Conservation (phyloP, 306 rosid genomes). For the Prinsepia uniflora region DNA sequence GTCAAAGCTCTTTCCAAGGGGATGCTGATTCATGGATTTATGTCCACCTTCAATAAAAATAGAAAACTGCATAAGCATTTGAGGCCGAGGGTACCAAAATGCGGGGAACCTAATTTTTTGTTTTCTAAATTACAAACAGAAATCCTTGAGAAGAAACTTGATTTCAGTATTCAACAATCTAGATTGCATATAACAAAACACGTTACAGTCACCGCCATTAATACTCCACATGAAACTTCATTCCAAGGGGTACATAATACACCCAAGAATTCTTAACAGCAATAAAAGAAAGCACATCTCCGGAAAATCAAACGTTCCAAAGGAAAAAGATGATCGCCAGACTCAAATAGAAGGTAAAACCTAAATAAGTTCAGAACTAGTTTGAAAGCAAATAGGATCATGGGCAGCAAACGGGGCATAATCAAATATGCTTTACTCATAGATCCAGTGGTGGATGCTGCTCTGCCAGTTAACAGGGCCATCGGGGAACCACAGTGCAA, state of each 20-base stretch:
- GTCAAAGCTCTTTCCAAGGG: background rate
- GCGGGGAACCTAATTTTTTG: too few species aligned
- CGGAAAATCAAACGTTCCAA: background rate
- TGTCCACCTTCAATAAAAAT: too few species aligned
- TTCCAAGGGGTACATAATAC: background rate
- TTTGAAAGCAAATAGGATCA: background rate
- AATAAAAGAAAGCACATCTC: background rate
- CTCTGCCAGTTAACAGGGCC: slow-evolving; percentile 76
- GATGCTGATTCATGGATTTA: too few species aligned
- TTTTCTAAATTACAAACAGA: too few species aligned
- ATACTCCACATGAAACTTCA: background rate
- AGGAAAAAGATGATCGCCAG: background rate
- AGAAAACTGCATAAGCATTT: too few species aligned
- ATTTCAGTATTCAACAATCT: too few species aligned
- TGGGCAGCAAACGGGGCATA: background rate
- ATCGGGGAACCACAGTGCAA: slow-evolving; percentile 88
- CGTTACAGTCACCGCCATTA: background rate
- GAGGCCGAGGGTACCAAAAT: too few species aligned
- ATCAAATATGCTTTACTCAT: slow-evolving; percentile 41
- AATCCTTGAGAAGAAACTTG: too few species aligned
- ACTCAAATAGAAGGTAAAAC: slow-evolving; percentile 15
- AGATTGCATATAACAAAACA: background rate
- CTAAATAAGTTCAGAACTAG: background rate
- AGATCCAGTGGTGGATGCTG: slow-evolving; percentile 73
- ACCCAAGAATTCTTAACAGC: slow-evolving; percentile 7